phyloP scores from a whole-genome alignment of 768 basidiomycete species.

The Lactifluus echinatus region DNA sequence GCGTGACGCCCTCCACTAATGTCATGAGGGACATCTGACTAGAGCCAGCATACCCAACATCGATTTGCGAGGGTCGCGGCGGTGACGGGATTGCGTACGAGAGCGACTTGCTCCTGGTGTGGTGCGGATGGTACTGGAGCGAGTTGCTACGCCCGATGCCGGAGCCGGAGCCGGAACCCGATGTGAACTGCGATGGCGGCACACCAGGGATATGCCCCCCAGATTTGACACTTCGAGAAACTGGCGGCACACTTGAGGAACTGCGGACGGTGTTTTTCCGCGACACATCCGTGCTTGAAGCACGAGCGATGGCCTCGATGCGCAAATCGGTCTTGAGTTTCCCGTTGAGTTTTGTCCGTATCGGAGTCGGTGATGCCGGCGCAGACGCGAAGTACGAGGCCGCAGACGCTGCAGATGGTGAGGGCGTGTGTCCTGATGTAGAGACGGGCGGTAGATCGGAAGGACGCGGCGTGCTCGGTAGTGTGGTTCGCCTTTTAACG shows the following conservation, averaged over 20 bases:
- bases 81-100: not conserved
- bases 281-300: conserved; percentile 6
- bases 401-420: not conserved
- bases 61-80: conserved; percentile 3
- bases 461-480: not conserved
- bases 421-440: not conserved
- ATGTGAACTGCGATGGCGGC: not conserved
- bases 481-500: not conserved
- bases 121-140: not conserved
- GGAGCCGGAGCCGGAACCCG: not conserved
- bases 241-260: not conserved
- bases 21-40: conserved; percentile 46
- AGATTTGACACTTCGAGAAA: not conserved
- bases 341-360: not conserved
- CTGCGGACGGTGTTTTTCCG: conserved; percentile 8
- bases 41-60: conserved; percentile 2
- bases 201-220: not conserved
- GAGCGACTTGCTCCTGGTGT: not conserved
- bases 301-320: conserved; percentile 7
- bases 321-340: conserved; percentile 9
- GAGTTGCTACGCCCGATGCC: not conserved
- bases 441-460: not conserved
- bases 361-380: not conserved
- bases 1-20: conserved; percentile 55
- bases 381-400: not conserved